These are phyloP conservation scores for Theobroma grandiflorum DNA, from an alignment of 441 rosid genomes.

Conservation along the genomic window DNA sequence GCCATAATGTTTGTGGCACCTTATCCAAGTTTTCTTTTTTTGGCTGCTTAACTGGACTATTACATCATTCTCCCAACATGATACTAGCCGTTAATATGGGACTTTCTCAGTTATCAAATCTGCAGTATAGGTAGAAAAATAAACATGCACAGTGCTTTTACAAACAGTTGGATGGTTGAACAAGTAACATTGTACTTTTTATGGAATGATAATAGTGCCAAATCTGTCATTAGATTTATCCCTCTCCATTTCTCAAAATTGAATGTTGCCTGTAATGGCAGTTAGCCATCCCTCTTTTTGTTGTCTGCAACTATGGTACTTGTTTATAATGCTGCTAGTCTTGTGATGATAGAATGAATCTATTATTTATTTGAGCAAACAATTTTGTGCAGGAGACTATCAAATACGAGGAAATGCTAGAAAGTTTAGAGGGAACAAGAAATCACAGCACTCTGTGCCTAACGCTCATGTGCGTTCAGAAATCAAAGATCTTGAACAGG, in stretches of 20 bases:
- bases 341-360: slow-evolving; percentile 12
- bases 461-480: slow-evolving; percentile 86
- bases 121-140: background rate
- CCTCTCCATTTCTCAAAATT: background rate
- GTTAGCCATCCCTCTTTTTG: background rate
- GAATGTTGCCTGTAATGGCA: background rate
- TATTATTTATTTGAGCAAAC: background rate
- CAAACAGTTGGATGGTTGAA: background rate
- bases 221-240: background rate
- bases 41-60: no score
- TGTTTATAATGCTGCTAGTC: background rate
- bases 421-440: slow-evolving; percentile 55
- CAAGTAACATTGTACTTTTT: background rate
- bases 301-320: background rate
- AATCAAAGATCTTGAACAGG: slow-evolving; percentile 85
- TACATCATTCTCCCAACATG: no score
- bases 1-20: no score
- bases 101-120: no score
- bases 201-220: background rate
- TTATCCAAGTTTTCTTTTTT: no score
- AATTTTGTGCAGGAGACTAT: slow-evolving; percentile 46
- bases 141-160: background rate
- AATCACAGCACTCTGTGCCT: slow-evolving; percentile 55
- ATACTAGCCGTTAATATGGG: no score
- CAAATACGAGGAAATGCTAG: slow-evolving; percentile 45